A percentile compares a stretch with the other conserved stretches of the same genome.
Evolutionary conservation across 495 filamentous ascomycete species (phyloP).

Genomic region (Penicillium waksmanii): DNA sequence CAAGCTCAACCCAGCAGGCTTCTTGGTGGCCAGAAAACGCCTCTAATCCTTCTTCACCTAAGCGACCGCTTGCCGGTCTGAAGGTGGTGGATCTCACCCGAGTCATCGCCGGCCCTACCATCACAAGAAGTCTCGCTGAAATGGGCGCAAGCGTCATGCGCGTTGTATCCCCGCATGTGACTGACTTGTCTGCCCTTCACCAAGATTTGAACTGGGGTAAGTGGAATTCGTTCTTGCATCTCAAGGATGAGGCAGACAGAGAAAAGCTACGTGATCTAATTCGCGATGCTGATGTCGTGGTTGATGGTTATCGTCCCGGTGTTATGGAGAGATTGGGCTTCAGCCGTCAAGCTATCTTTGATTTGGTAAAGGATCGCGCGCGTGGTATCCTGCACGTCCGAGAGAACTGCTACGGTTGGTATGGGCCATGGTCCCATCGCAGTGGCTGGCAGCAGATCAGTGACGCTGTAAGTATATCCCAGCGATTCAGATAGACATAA

Average conservation of each 20-base stretch:
- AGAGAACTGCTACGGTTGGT: constrained; percentile 63
- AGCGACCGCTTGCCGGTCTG: constrained; percentile 14
- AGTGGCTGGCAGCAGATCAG: constrained; percentile 62
- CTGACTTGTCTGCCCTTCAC: constrained; percentile 50
- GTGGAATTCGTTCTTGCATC: constrained; percentile 53
- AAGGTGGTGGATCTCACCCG: constrained; percentile 61
- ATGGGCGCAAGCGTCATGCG: constrained; percentile 61
- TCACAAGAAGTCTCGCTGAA: constrained; percentile 57
- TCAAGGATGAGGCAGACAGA: constrained; percentile 48
- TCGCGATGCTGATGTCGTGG: constrained; percentile 57
- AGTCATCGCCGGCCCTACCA: constrained; percentile 50
- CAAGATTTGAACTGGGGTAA: constrained; percentile 60
- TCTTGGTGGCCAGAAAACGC: constrained; percentile 43
- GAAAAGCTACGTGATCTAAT: constrained; percentile 47
- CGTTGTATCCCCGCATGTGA: constrained; percentile 56
- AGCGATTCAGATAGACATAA: neutral
- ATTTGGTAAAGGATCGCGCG: constrained; percentile 42
- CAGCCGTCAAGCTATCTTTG: constrained; percentile 45
- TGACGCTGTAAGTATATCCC: constrained; percentile 36
- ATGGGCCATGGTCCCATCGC: constrained; percentile 54
- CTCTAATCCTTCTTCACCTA: constrained; percentile 10
- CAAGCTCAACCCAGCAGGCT: constrained; percentile 35
- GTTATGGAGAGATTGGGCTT: constrained; percentile 55
- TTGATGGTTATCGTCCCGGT: constrained; percentile 59
- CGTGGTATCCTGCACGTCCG: constrained; percentile 54